Conservation (phyloP, 2,329 filamentous ascomycete species). For the Penicillium sp. region DNA sequence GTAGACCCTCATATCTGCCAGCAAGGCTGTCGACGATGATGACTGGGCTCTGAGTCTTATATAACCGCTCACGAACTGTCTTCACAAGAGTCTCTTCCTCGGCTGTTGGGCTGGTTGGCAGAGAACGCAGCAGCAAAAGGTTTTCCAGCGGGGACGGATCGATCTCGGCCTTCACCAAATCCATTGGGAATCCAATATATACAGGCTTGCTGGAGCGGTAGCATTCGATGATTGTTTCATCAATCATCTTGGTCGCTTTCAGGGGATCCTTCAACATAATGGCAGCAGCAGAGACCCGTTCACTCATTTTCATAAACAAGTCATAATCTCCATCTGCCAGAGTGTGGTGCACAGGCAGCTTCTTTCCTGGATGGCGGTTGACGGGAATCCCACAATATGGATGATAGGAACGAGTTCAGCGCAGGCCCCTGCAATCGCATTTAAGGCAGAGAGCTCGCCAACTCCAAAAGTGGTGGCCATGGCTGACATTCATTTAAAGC, state of each 20-base stretch:
- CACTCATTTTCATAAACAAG: constrained; percentile 55
- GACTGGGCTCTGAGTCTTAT: constrained; percentile 67
- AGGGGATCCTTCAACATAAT: constrained; percentile 70
- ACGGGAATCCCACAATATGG: constrained; percentile 56
- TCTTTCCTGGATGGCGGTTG: constrained; percentile 36
- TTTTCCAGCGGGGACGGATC: constrained; percentile 4
- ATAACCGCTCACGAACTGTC: constrained; percentile 68
- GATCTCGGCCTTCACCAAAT: constrained; percentile 46
- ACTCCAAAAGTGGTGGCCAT: constrained; percentile 72
- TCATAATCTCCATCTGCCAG: constrained; percentile 24
- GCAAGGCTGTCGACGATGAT: constrained; percentile 78
- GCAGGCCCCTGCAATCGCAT: constrained; percentile 69
- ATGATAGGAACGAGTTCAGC: constrained; percentile 68
- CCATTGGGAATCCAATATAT: constrained; percentile 56
- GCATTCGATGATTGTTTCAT: constrained; percentile 51
- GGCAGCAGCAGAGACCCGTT: constrained; percentile 67
- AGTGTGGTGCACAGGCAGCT: constrained; percentile 49
- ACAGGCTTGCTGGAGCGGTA: constrained; percentile 55
- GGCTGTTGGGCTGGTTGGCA: constrained; percentile 69
- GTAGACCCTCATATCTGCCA: constrained; percentile 68
- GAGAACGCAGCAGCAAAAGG: constrained; percentile 34
- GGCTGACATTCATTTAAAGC: constrained; percentile 65
- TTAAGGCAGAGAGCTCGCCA: constrained; percentile 56
- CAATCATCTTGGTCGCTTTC: constrained; percentile 60
- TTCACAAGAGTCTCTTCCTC: constrained; percentile 70